Evolutionary conservation across 2,329 filamentous ascomycete species (phyloP), one percentile per base, ranked within the genome.

Genomic region (Cercospora brassicicola): DNA sequence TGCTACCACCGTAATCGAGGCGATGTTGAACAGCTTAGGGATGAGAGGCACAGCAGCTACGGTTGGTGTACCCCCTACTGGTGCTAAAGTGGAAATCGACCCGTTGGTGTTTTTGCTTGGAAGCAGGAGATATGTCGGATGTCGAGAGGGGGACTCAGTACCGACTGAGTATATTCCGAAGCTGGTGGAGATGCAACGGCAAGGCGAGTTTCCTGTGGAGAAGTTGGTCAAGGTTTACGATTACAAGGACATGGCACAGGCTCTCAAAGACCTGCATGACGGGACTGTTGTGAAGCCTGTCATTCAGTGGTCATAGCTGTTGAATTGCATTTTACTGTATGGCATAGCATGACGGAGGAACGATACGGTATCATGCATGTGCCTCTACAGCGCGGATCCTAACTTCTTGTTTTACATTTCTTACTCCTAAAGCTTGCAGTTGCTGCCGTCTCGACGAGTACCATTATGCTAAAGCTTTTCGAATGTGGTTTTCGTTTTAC

Each of bases 401-500:
- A 11, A 15, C 15, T 36, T 13, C 33, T 5, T 15, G 4, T 13
- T 39, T 2, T 39, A 7, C 4, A 5, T 39, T 39, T 11, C 2
- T 15, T 36, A 13, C 11, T 15, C 4, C 36, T n/a, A 5, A 7
- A 0, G 13, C 13, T n/a, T 13, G 36, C 4, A 7, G 3, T 39
- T 39, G 36, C 13, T 39, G 36, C 4, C 36, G 13, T 39, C 13
- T 39, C 36, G 4, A 13, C 36, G 13, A n/a, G 13, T 39, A n/a
- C 36, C 15, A 48, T 2, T 4, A 15, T 23, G 23, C 59, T 62
- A 53, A 7, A 73, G 65, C 60, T 73, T 73, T 53, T 71, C 69
- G 59, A 73, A 73, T n/a, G 62, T 73, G 28, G 71, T 51, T 64
- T 71, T 71, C 18, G 67, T 72, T 65, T 73, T 73, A 51, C 67